Base-by-base conservation (phyloP, 2,329 filamentous ascomycete genomes). In the Neofusicoccum parvum region DNA sequence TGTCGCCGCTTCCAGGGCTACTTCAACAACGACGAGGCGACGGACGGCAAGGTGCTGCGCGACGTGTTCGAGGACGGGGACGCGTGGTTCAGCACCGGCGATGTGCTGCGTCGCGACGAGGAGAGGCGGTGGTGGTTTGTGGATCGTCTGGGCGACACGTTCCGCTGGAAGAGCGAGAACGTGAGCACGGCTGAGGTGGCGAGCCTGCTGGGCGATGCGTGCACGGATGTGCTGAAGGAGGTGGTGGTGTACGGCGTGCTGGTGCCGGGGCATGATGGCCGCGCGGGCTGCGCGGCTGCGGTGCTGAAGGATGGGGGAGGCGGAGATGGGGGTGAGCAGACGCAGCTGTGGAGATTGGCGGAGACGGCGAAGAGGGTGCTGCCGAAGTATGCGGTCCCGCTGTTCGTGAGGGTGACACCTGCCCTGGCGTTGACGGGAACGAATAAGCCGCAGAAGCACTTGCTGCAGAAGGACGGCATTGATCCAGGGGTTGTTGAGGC, bases 381-480 rank as follows among this genome's bases (percentile, higher is more conserved):
- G 23, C 91, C 91, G 0, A 85, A 83, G 68, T 94, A 93, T 71
- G 91, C 91, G 0, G 89, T 94, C 1, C 91, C 91, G 0, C 78
- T 92, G 1, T 94, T 94, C 78, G 71, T 93, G 48, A 82, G 90
- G 0, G 76, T 92, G 17, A 83, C 90, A 23, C 78, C 83, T 48
- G 80, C 80, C 41, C 82, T 84, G 65, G 86, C 83, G 32, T 85
- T 88, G 5, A 90, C 87, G 70, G 88, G 91, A 73, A 94, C 92
- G 71, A 90, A 92, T 74, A 94, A 94, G 79, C 90, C 92, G 77
- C 91, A 92, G 73, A 94, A 94, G 75, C 85, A 88, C 1, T 88
- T 88, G 0, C 78, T 92, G 51, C 83, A 89, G 71, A 85, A 86
- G 51, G 88, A 91, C 68, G 90, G 89, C 0, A 84, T 91, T 14